A percentile compares a stretch with the other conserved stretches of the same genome.
These are phyloP conservation scores for Ziziphus jujuba DNA, from an alignment of 306 rosid species.

Conservation along the genomic window DNA sequence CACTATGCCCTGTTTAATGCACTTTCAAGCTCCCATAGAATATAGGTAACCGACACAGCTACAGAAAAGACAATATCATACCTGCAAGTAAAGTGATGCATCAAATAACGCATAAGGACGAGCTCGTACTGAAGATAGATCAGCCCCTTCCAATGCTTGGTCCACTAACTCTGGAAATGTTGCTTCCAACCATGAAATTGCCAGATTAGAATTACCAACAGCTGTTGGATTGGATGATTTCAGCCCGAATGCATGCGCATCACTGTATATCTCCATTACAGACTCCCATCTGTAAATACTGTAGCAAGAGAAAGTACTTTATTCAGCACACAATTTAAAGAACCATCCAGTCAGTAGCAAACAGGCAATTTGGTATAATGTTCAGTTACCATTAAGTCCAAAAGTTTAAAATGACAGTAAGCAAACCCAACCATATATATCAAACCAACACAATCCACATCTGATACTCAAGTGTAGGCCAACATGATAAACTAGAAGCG, in stretches of 20 bases:
- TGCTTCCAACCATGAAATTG: conserved; percentile 93
- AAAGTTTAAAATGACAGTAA: background rate
- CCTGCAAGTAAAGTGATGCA: conserved; percentile 88
- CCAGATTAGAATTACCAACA: conserved; percentile 69
- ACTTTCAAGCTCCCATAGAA: conserved; percentile 15
- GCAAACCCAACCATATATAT: background rate
- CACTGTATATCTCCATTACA: conserved; percentile 69
- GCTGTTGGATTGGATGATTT: conserved; percentile 65
- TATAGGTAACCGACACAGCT: conserved; percentile 15
- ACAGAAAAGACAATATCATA: conserved; percentile 23
- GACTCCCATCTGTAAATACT: conserved; percentile 79
- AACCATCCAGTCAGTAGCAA: background rate
- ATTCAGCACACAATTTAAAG: conserved; percentile 23
- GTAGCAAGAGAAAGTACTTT: conserved; percentile 34
- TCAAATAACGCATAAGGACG: conserved; percentile 82
- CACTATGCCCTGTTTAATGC: background rate
- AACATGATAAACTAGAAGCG: no score
- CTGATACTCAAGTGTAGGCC: no score
- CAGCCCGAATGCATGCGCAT: conserved; percentile 78
- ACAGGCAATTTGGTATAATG: background rate
- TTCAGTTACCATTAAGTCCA: background rate
- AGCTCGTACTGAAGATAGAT: conserved; percentile 46
- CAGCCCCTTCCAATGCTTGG: conserved; percentile 53
- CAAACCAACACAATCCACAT: no score
- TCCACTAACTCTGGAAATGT: conserved; percentile 68